Evolutionary conservation across 1,284 basidiomycete genomes (phyloP), one percentile per base, ranked within the genome.

Genomic region (Austroboletus novae-zelandiae): DNA sequence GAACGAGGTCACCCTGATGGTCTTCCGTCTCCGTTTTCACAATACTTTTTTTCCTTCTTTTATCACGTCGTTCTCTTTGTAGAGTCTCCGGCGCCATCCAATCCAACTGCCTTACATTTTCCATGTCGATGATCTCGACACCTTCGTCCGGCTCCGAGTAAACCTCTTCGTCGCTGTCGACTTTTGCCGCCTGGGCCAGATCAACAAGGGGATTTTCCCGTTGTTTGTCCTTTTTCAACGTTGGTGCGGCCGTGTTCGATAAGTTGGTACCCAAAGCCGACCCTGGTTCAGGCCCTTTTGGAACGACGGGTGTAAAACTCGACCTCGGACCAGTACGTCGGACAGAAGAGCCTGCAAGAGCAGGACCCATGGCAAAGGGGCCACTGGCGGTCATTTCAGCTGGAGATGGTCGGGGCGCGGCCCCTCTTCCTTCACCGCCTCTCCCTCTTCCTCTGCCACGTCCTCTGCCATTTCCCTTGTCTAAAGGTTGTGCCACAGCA

Each of bases 61-160:
- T 59, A 31, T 66, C 62, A n/a, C 71, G 71, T 37, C 70, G 74
- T 58, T 84, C 83, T 58, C 79, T 84, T 46, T 75, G 77, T 51
- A 95, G 65, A 51, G 80, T 84, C 58, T 94, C 91, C 1, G 93
- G 93, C 3, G 93, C 93, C 77, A 90, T 90, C 78, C 88, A 94
- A 65, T 93, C 90, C 77, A 96, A 83, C 51, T 80, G 74, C 40
- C 80, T 74, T 13, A 97, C 86, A 50, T 86, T 77, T 50, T 89
- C 86, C 76, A 97, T 91, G 62, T 96, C 93, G 45, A 97, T 77
- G 48, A 93, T 89, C 64, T 89, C 86, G n/a, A 88, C 82, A 9
- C 88, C 89, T 50, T 91, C 89, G 61, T 94, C 91, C 23, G 88
- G 84, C 57, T 94, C 91, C n/a, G 91, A 93, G 69, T 94, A 93